These are phyloP conservation scores for Nicotiana knightiana DNA, from an alignment of 257 asterid species.

Conservation along the genomic window DNA sequence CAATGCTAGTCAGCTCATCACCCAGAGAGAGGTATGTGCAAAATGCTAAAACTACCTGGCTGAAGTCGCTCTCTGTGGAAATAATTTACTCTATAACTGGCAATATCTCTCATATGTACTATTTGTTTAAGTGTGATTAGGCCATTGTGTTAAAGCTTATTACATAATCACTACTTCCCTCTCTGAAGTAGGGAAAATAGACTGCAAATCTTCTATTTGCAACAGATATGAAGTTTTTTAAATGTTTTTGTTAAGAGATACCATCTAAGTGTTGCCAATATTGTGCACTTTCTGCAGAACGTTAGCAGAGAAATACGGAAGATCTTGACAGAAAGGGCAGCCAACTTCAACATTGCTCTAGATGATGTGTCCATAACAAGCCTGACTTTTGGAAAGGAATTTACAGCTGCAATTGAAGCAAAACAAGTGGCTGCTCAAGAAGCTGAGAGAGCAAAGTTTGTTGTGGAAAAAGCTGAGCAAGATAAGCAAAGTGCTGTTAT, in stretches of 20 bases:
- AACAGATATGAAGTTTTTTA: no score
- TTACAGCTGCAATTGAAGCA: slow-evolving; percentile 95
- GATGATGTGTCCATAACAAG: slow-evolving; percentile 89
- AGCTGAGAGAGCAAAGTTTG: slow-evolving; percentile 93
- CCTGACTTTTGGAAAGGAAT: slow-evolving; percentile 81
- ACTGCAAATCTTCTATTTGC: not conserved
- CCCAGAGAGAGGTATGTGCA: slow-evolving; percentile 79
- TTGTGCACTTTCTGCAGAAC: slow-evolving; percentile 31
- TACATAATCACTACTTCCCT: not conserved
- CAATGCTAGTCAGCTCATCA: slow-evolving; percentile 93
- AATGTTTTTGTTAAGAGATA: no score
- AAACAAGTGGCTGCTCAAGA: slow-evolving; percentile 96
- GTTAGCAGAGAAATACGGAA: slow-evolving; percentile 85
- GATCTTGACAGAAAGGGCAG: slow-evolving; percentile 74
- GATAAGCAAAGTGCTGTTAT: slow-evolving; percentile 84
- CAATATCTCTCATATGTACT: not conserved
- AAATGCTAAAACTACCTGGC: not conserved
- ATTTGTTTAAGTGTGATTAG: not conserved
- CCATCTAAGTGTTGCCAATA: not conserved
- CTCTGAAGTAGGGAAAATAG: not conserved
- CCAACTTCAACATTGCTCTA: slow-evolving; percentile 80
- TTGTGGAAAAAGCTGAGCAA: slow-evolving; percentile 93
- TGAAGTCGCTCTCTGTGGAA: not conserved
- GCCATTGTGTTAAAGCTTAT: not conserved
- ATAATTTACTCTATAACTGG: not conserved